A percentile compares a stretch with the other conserved stretches of the same genome.
Conservation (phyloP, 495 filamentous ascomycete genomes). For the Penicillium soppii region DNA sequence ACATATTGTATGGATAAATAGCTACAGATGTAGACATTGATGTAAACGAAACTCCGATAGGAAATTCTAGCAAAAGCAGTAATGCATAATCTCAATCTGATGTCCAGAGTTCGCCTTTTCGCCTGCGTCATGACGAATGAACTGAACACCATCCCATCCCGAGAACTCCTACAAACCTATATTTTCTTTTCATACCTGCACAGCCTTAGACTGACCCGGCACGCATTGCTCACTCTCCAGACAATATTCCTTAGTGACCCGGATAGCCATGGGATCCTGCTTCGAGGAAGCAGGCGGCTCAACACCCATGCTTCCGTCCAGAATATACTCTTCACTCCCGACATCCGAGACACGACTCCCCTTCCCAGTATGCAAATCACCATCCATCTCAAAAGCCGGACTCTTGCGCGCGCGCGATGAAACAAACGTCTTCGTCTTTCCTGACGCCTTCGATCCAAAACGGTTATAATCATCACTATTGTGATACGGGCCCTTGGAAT, state of each 20-base stretch:
- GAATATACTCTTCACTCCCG: conserved; percentile 7
- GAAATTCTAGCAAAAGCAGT: too few relatives aligned
- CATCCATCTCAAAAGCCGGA: conserved; percentile 5
- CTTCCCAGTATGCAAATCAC: conserved; percentile 1
- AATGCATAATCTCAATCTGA: too few relatives aligned
- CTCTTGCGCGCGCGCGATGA: conserved; percentile 1
- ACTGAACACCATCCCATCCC: too few relatives aligned
- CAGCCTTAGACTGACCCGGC: background rate
- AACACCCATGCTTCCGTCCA: conserved; percentile 1
- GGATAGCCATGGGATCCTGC: conserved; percentile 11
- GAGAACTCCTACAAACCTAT: too few relatives aligned
- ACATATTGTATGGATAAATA: too few relatives aligned
- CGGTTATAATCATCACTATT: conserved; percentile 11
- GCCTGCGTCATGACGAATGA: too few relatives aligned
- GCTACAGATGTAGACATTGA: too few relatives aligned
- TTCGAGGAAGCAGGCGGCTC: background rate
- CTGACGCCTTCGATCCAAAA: conserved; percentile 8
- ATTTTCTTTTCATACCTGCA: too few relatives aligned
- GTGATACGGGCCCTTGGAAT: conserved; percentile 9
- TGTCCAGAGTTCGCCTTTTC: too few relatives aligned
- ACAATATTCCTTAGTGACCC: conserved; percentile 15
- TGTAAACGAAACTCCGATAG: too few relatives aligned
- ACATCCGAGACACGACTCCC: background rate
- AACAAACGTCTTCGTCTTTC: conserved; percentile 13
- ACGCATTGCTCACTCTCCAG: conserved; percentile 2